Base-by-base conservation (phyloP, 305 asterid species). In the Withania somnifera region DNA sequence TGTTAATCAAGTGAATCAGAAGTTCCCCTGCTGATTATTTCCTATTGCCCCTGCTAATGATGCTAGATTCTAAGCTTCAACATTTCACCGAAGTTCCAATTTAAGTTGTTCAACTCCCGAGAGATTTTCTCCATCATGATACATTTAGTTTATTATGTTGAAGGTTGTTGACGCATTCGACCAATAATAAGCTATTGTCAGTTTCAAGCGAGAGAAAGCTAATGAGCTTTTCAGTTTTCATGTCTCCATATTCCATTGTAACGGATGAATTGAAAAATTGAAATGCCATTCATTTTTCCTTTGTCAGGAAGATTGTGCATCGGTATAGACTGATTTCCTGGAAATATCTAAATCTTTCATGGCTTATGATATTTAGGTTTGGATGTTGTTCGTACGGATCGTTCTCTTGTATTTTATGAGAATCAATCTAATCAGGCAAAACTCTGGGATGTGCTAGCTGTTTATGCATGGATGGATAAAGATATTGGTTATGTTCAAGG, bases 401-500 rank as follows among this genome's bases (percentile, higher is more conserved):
- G 98, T 38, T 85, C 91, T 64, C 91, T 95, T 81, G 87, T 83
- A 63, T 95, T 85, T 83, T 95, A 94, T 84, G 98, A 95, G 88
- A 85, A 67, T 81, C 93, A 93, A 89, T 91, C 88, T 86, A 95
- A 95, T 86, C 95, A 85, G 86, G 99, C 93, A 79, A 93, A 89
- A 88, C 95, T 95, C 78, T 95, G 97, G 97, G 97, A 94, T 83
- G 85, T 94, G 83, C 98, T 95, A 82, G 86, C 97, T 69, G 89
- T 95, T 52, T 95, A 95, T 88, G 92, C 98, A 83, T 95, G 99
- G 99, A 82, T 91, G 85, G 99, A 95, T 87, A 89, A 89, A 80
- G 99, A 95, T 87, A 93, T 95, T 91, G 98, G 97, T 88, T 95
- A 93, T 84, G 99, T 94, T 88, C 99, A 95, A 94, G 99, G 99